Base-by-base conservation (phyloP, 1,284 basidiomycete genomes). In the Cutaneotrichosporon arboriforme region DNA sequence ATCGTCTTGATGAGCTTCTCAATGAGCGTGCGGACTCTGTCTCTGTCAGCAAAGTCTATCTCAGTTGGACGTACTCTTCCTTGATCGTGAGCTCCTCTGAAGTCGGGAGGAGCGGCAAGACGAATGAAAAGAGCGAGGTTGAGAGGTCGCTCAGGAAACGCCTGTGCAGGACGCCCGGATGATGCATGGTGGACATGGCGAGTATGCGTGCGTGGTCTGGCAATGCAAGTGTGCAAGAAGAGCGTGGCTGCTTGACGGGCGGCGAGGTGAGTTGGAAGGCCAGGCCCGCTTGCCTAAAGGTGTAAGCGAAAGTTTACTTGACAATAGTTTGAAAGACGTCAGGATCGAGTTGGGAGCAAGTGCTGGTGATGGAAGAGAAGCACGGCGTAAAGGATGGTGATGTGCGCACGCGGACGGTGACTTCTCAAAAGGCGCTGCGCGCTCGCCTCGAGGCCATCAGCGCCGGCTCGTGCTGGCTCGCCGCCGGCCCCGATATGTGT, bases 1-100 rank as follows among this genome's bases (percentile, higher is more conserved):
- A 98, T 90, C 52, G 88, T 90, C 72, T 88, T 84, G 72, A 96
- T 94, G 73, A 97, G 83, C 61, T 88, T 83, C 79, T 97, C 91
- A 53, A 98, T 86, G 69, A 93, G 81, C 73, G 90, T 88, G 66
- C 94, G 81, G 59, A 97, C 93, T 66, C 71, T 73, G 56, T 17
- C 23, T 26, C 17, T 4, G 52, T 50, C 41, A 52, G 54, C 40
- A 38, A 14, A 4, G 2, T 37, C 13, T 23, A 7, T 22, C 20
- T n/a, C n/a, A n/a, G n/a, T n/a, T n/a, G 7, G 8, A 70, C 71
- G 61, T 42, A 73, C 71, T 94, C 90, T 77, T 97, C 94, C 80
- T 97, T 98, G 65, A 92, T 85, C 47, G 84, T 81, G 75, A 94
- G 83, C 77, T 96, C 91, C 68, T 93, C 90, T 46, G 83, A 76